Percentiles rank a stretch among this genome's conserved stretches.
These are phyloP conservation scores for Fusarium pseudograminearum DNA, from an alignment of 2,329 filamentous ascomycete genomes.

Conservation along the genomic window DNA sequence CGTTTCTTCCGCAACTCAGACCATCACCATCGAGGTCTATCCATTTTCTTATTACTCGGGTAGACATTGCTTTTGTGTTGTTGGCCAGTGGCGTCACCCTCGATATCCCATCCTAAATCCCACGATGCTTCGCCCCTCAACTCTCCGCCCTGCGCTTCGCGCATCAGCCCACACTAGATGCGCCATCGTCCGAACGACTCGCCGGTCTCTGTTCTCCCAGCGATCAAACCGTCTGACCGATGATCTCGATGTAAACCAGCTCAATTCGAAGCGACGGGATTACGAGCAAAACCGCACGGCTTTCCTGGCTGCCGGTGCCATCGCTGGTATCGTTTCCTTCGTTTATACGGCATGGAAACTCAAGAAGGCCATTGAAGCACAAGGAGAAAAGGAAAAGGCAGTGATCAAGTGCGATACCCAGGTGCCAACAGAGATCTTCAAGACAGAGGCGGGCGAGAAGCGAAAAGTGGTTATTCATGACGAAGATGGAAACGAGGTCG, in stretches of 20 bases:
- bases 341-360: conserved; percentile 66
- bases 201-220: conserved; percentile 50
- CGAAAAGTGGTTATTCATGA: conserved; percentile 73
- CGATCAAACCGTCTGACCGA: conserved; percentile 56
- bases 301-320: conserved; percentile 64
- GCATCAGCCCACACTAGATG: conserved; percentile 42
- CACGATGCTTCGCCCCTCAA: conserved; percentile 50
- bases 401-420: conserved; percentile 58
- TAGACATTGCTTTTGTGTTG: not conserved
- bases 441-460: conserved; percentile 61
- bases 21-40: conserved; percentile 21
- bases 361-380: conserved; percentile 55
- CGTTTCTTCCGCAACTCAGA: conserved; percentile 26
- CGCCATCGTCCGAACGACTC: conserved; percentile 36
- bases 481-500: conserved; percentile 77
- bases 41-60: not conserved
- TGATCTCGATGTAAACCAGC: conserved; percentile 62
- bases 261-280: conserved; percentile 60
- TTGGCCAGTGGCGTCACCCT: conserved; percentile 3
- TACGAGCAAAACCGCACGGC: conserved; percentile 64
- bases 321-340: conserved; percentile 63
- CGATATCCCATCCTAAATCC: conserved; percentile 13
- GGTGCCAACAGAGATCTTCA: conserved; percentile 60
- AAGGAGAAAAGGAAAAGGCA: conserved; percentile 52
- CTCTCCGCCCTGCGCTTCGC: conserved; percentile 49